Evolutionary conservation across 1,284 basidiomycete species (phyloP).

Genomic region (Ceratobasidium sp.): DNA sequence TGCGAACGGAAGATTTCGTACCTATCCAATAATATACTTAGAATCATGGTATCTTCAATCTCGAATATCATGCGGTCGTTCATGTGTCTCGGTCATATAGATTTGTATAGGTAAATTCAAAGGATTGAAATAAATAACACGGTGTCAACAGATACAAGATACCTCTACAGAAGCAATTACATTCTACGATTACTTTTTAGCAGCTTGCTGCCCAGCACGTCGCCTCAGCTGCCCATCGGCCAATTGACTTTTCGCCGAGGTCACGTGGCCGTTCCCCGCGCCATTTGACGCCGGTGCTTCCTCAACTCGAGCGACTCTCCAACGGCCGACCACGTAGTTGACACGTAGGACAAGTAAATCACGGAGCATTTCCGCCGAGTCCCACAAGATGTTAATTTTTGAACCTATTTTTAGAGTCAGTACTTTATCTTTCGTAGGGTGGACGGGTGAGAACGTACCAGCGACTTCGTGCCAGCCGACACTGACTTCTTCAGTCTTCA

Average conservation of each 20-base stretch:
- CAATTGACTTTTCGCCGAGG: background rate
- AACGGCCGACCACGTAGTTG: slow-evolving; percentile 81
- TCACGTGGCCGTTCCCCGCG: slow-evolving; percentile 11
- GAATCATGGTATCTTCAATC: too few relatives aligned
- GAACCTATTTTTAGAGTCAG: slow-evolving; percentile 14
- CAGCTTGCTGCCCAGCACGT: too few relatives aligned
- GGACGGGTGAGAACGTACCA: slow-evolving; percentile 67
- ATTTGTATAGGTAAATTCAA: too few relatives aligned
- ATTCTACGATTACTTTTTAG: too few relatives aligned
- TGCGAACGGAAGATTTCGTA: too few relatives aligned
- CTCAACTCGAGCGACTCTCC: slow-evolving; percentile 53
- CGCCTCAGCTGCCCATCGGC: too few relatives aligned
- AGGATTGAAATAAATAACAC: too few relatives aligned
- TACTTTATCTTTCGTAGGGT: background rate
- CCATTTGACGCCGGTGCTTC: background rate
- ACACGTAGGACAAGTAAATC: slow-evolving; percentile 87
- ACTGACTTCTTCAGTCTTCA: slow-evolving; percentile 87
- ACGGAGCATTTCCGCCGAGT: slow-evolving; percentile 88
- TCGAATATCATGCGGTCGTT: too few relatives aligned
- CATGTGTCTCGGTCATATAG: too few relatives aligned
- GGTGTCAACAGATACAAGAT: too few relatives aligned
- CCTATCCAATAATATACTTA: too few relatives aligned
- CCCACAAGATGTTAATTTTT: slow-evolving; percentile 88
- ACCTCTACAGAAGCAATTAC: too few relatives aligned
- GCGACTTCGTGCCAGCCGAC: slow-evolving; percentile 93